These are phyloP conservation scores for Blastobotrys capitulatus DNA, from an alignment of 1,139 yeast genomes.

Conservation along the genomic window DNA sequence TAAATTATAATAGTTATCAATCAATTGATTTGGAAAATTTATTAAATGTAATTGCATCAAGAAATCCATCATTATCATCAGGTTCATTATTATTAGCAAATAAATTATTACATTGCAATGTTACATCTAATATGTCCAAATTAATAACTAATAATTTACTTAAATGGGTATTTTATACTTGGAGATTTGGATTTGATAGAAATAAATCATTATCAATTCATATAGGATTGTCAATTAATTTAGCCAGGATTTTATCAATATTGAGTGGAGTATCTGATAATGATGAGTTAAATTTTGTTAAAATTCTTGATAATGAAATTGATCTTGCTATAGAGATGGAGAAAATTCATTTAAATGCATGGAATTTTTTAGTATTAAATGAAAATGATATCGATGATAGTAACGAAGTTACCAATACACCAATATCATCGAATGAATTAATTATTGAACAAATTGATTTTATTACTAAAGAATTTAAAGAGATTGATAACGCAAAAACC, in stretches of 20 bases:
- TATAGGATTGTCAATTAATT: neutral
- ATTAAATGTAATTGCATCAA: slow-evolving; percentile 5
- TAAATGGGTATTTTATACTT: neutral
- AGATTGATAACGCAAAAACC: neutral
- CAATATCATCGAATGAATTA: neutral
- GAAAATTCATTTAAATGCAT: neutral
- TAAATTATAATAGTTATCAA: neutral
- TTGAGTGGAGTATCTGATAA: neutral
- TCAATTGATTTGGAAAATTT: slow-evolving; percentile 4
- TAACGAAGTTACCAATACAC: neutral
- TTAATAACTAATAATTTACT: neutral
- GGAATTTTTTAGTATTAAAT: neutral
- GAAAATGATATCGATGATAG: neutral
- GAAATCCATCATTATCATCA: slow-evolving; percentile 8
- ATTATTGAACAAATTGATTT: neutral
- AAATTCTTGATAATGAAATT: neutral
- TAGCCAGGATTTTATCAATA: slow-evolving; percentile 1
- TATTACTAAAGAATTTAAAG: neutral
- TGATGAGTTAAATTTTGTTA: neutral
- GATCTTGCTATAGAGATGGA: neutral
- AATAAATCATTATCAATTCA: neutral
- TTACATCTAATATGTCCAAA: neutral
- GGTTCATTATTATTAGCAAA: slow-evolving; percentile 8
- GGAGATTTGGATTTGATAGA: neutral
- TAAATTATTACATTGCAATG: neutral